Percentiles rank a stretch among this genome's conserved stretches.
These are phyloP conservation scores for Orbilia blumenaviensis DNA, from an alignment of 2,329 filamentous ascomycete species.

Conservation along the genomic window DNA sequence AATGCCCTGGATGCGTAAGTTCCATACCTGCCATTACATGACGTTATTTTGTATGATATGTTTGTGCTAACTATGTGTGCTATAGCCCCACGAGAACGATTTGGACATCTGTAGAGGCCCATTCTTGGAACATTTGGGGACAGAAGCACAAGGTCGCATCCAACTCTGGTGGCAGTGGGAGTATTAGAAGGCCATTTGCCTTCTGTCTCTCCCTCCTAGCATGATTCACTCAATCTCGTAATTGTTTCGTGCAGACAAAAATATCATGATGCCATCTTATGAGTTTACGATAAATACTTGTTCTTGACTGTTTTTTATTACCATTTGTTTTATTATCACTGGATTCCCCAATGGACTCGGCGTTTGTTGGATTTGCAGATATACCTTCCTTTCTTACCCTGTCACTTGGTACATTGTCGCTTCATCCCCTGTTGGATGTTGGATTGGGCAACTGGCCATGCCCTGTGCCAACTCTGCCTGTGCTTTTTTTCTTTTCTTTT, in stretches of 20 bases:
- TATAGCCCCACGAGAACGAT: conserved; percentile 15
- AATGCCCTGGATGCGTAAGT: conserved; percentile 53
- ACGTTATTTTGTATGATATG: neutral
- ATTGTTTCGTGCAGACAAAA: conserved; percentile 21
- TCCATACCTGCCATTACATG: neutral
- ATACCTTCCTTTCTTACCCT: conserved; percentile 1
- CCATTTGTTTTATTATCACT: conserved; percentile 24
- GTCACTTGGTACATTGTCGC: conserved; percentile 12
- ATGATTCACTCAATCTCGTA: conserved; percentile 19
- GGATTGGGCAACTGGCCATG: conserved; percentile 10
- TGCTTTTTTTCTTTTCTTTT: neutral
- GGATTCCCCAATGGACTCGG: conserved; percentile 53
- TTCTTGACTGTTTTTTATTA: neutral
- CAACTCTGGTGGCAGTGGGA: conserved; percentile 43
- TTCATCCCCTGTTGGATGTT: conserved; percentile 31
- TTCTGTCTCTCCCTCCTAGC: conserved; percentile 1
- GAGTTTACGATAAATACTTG: conserved; percentile 36
- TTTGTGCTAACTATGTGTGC: conserved; percentile 14
- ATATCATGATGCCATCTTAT: conserved; percentile 44
- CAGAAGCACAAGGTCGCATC: conserved; percentile 30
- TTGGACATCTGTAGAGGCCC: conserved; percentile 31
- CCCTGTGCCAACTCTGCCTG: neutral
- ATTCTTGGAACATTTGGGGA: conserved; percentile 30
- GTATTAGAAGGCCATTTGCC: conserved; percentile 7
- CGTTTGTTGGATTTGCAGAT: conserved; percentile 33